A percentile compares a stretch with the other conserved stretches of the same genome.
phyloP scores from a whole-genome alignment of 1,284 basidiomycete species.

The Irpex sp. region DNA sequence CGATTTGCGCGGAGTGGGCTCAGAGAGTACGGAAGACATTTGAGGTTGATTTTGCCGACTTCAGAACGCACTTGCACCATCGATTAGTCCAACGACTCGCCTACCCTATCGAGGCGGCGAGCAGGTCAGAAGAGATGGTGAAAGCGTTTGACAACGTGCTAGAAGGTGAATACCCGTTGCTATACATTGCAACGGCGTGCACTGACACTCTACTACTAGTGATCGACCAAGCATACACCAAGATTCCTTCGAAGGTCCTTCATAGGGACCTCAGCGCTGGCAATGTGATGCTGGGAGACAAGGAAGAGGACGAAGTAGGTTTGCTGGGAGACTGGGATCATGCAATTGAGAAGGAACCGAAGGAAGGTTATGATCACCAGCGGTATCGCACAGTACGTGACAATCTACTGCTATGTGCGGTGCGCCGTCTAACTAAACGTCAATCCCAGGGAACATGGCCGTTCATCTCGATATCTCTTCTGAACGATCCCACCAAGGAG shows the following conservation, averaged over 20 bases:
- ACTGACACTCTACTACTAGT: background rate
- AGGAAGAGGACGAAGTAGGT: constrained; percentile 15
- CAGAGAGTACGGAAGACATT: background rate
- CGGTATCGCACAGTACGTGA: background rate
- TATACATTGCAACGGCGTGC: background rate
- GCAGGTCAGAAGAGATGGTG: background rate
- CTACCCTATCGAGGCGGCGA: background rate
- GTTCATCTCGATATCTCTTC: constrained; percentile 27
- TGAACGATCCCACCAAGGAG: constrained; percentile 9
- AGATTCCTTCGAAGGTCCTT: background rate
- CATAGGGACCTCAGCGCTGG: constrained; percentile 32
- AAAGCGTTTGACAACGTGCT: background rate
- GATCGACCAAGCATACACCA: background rate
- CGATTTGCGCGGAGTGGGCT: background rate
- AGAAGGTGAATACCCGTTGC: background rate
- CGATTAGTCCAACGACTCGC: constrained; percentile 4
- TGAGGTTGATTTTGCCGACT: background rate
- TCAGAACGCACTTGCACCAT: background rate
- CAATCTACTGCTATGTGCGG: background rate
- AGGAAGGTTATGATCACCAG: background rate
- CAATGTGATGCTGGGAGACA: constrained; percentile 28
- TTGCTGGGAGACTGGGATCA: constrained; percentile 34
- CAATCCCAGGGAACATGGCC: constrained; percentile 31
- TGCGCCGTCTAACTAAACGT: background rate
- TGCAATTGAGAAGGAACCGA: background rate